Percentiles rank a stretch among this genome's conserved stretches.
These are phyloP conservation scores for Beta lomatogona DNA, from an alignment of 179 eudicot species.

Conservation along the genomic window DNA sequence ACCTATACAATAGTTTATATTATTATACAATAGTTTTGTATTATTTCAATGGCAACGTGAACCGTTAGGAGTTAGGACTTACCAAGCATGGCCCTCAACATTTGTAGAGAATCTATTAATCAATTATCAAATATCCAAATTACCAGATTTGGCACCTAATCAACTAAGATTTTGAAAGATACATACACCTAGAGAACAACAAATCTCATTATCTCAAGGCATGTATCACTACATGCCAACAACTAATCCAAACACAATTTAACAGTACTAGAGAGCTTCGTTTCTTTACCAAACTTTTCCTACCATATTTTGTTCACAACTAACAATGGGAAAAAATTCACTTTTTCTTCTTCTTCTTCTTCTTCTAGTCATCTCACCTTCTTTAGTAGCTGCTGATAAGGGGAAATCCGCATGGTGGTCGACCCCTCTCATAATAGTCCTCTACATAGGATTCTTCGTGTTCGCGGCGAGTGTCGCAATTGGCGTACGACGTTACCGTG, in stretches of 20 bases:
- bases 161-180: background rate
- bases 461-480: background rate
- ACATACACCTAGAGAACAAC: background rate
- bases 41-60: background rate
- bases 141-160: background rate
- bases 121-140: background rate
- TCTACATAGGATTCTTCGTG: constrained; percentile 21
- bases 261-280: background rate
- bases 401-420: constrained; percentile 22
- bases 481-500: background rate
- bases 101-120: background rate
- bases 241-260: background rate
- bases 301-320: background rate
- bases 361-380: background rate
- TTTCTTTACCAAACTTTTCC: background rate
- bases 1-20: background rate
- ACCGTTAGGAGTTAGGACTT: background rate
- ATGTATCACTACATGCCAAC: background rate
- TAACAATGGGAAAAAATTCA: background rate
- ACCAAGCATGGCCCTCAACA: background rate
- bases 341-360: background rate
- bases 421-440: constrained; percentile 4
- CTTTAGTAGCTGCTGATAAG: constrained; percentile 9
- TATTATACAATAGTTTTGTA: background rate
- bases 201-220: background rate